Conservation (phyloP, 768 basidiomycete genomes). For the Mycena haematopus region DNA sequence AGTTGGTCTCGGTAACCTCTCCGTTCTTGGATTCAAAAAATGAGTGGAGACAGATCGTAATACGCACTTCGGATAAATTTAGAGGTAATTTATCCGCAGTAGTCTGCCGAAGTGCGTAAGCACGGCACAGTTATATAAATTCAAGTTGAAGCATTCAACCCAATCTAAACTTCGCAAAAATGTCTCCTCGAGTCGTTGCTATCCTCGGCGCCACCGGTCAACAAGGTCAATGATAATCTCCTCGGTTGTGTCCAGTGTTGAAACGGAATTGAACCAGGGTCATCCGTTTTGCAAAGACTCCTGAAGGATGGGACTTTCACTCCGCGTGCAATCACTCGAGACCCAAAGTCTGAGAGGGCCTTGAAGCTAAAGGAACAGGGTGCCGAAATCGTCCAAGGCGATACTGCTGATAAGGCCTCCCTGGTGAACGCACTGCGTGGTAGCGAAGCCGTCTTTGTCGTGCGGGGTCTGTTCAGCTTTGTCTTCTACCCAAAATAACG, state of each 20-base stretch:
- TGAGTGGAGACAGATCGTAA: no score
- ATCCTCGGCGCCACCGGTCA: conserved; percentile 1
- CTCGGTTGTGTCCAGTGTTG: not conserved
- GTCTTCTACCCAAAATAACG: no score
- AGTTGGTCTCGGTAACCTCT: no score
- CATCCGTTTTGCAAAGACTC: not conserved
- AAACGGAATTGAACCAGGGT: not conserved
- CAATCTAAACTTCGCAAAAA: not conserved
- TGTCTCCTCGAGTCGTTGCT: conserved; percentile 1
- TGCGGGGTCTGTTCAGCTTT: not conserved
- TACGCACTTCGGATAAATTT: no score
- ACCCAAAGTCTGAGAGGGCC: not conserved
- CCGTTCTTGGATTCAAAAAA: no score
- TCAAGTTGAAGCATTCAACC: no score
- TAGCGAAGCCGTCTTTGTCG: conserved; percentile 31
- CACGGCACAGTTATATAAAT: no score
- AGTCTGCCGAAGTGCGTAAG: no score
- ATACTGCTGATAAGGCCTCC: conserved; percentile 25
- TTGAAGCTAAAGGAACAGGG: not conserved
- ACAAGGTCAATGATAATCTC: not conserved
- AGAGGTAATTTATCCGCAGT: no score
- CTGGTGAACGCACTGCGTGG: conserved; percentile 28
- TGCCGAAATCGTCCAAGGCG: conserved; percentile 20
- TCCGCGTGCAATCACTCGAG: conserved; percentile 8
- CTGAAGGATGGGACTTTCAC: conserved; percentile 18